These are phyloP conservation scores for Scedosporium apiospermum DNA, from an alignment of 2,329 filamentous ascomycete species.

Conservation along the genomic window DNA sequence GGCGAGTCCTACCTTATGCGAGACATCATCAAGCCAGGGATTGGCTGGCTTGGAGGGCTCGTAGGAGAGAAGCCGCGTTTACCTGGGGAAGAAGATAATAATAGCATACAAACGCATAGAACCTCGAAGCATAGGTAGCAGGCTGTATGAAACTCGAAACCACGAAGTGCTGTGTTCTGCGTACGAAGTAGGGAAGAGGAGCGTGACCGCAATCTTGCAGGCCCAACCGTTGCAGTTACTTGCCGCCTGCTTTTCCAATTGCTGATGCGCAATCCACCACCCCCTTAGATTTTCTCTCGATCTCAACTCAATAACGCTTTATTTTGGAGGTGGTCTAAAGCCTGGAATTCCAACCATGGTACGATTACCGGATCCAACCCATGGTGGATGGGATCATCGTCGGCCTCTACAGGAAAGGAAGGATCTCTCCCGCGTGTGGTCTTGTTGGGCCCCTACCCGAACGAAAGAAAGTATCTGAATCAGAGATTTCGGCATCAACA, in stretches of 20 bases:
- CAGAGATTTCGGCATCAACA: neutral
- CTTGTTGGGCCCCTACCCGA: neutral
- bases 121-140: neutral
- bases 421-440: neutral
- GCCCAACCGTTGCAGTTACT: neutral
- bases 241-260: too few species aligned
- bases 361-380: neutral
- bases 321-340: neutral
- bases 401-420: neutral
- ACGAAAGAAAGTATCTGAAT: neutral
- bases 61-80: neutral
- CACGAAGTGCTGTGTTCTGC: neutral
- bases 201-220: neutral
- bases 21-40: neutral
- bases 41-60: neutral
- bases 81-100: neutral
- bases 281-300: too few species aligned
- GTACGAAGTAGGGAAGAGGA: neutral
- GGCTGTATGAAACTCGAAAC: neutral
- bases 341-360: constrained; percentile 1
- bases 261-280: too few species aligned
- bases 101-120: neutral
- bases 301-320: neutral
- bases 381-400: neutral
- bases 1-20: constrained; percentile 2